Conservation (phyloP, 257 asterid species). For the Solanum clarkiae region DNA sequence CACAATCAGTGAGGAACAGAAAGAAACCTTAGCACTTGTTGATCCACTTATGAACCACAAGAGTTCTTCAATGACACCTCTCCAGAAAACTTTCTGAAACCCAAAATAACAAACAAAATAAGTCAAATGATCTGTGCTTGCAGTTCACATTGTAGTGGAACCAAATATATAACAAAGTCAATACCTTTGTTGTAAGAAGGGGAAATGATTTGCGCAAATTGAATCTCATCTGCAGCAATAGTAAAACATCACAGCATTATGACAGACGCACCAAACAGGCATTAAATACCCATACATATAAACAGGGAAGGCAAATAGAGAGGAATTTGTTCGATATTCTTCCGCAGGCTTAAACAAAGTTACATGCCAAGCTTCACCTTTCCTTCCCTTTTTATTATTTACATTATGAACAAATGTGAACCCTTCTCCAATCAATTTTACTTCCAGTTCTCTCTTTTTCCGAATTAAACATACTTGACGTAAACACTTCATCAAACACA, state of each 20-base stretch:
- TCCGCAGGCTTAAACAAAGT: not conserved
- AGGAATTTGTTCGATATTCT: not conserved
- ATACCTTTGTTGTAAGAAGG: conserved; percentile 85
- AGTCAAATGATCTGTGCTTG: not conserved
- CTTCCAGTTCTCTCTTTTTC: not conserved
- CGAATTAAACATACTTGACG: not conserved
- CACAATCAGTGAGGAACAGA: not conserved
- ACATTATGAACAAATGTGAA: not conserved
- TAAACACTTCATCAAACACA: not conserved
- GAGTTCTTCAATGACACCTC: conserved; percentile 96
- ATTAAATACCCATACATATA: not conserved
- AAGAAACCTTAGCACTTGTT: conserved; percentile 79
- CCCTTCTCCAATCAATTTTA: not conserved
- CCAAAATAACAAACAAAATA: not conserved
- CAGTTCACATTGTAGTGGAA: not conserved
- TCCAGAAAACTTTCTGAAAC: conserved; percentile 81
- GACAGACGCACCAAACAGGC: not conserved
- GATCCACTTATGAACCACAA: conserved; percentile 98
- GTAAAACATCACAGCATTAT: not conserved
- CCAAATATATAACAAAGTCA: not conserved
- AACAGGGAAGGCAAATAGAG: not conserved
- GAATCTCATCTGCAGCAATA: conserved; percentile 58
- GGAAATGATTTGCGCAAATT: conserved; percentile 92
- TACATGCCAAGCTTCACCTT: not conserved
- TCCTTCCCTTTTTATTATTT: not conserved